Percentiles rank a stretch among this genome's conserved stretches.
Conservation (phyloP, 1,284 basidiomycete species). For the Ceratobasidium sp. region DNA sequence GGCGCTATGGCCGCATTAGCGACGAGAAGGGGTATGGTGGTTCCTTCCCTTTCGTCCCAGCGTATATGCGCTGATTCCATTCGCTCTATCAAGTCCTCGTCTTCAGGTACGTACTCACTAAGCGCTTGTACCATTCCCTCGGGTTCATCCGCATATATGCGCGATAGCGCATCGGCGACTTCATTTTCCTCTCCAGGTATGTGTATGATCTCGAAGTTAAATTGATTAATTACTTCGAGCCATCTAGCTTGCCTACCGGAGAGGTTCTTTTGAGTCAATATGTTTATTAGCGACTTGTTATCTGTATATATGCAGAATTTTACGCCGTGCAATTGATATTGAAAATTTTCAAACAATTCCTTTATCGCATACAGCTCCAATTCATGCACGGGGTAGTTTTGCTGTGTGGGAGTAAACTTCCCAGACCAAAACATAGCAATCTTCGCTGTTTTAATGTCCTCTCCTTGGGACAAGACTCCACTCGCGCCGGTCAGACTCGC, state of each 20-base stretch:
- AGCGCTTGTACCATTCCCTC: too few relatives aligned
- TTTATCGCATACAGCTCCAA: conserved; percentile 60
- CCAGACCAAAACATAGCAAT: conserved; percentile 57
- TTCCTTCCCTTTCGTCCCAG: too few relatives aligned
- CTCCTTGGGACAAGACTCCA: conserved; percentile 52
- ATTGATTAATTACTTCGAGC: conserved; percentile 56
- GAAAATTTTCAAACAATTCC: conserved; percentile 59
- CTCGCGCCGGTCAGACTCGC: conserved; percentile 51
- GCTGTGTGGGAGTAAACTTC: conserved; percentile 58
- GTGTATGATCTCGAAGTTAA: too few relatives aligned
- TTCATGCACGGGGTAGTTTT: conserved; percentile 61
- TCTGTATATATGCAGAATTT: conserved; percentile 57
- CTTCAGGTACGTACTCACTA: too few relatives aligned
- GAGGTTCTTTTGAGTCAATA: conserved; percentile 57
- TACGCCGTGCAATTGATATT: conserved; percentile 56
- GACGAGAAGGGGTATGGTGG: too few relatives aligned
- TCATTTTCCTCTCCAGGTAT: too few relatives aligned
- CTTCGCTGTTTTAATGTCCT: conserved; percentile 49
- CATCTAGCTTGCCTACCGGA: too few relatives aligned
- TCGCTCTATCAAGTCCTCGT: too few relatives aligned
- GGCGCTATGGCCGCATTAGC: too few relatives aligned
- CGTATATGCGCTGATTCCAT: too few relatives aligned
- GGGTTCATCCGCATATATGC: too few relatives aligned
- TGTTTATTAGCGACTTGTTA: conserved; percentile 56
- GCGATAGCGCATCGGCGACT: too few relatives aligned